Evolutionary conservation across 2,329 filamentous ascomycete genomes (phyloP), one percentile per base, ranked within the genome.

Genomic region (Colletotrichum endophyticum): DNA sequence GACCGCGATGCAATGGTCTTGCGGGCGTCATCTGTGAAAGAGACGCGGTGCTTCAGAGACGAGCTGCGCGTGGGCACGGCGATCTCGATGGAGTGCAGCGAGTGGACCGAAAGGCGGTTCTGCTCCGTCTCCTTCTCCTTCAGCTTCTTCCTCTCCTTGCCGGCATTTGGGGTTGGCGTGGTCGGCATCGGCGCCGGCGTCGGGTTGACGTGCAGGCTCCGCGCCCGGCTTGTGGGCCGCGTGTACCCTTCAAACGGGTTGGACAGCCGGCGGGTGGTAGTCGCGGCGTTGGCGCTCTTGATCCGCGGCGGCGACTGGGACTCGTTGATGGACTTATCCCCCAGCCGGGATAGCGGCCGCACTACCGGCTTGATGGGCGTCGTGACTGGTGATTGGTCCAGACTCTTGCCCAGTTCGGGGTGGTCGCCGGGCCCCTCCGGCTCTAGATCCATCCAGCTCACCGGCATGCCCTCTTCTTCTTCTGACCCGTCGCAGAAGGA

Each of bases 361-460:
- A 75, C 44, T 49, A 49, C 66, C 66, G 72, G 71, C 71, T 77
- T 75, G 34, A 77, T 59, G 61, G 75, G 71, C 30, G 75, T 76
- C 3, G 59, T 59, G 16, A 76, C 64, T n/a, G 73, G 73, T 11
- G 73, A 76, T 27, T 76, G 73, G 27, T 34, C 70, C 9, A 73
- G 57, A 34, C 73, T 76, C 72, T 77, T 75, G 53, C 75, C 75
- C 15, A 75, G 71, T 30, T 77, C 71, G n/a, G 75, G 75, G 39
- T 73, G 69, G 30, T 70, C 66, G 16, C 19, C 34, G 16, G 66
- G 72, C 8, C 63, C 73, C 11, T 80, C 79, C 8, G 79, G 78
- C 32, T 79, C 79, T 9, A 78, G 57, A 34, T 79, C 78, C 27
- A 80, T 79, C 79, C 79, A 80, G 71, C 79, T 76, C 32, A 36